A percentile compares a stretch with the other conserved stretches of the same genome.
Evolutionary conservation across 1,284 basidiomycete species (phyloP).

Genomic region (Trichosporon ovoides): DNA sequence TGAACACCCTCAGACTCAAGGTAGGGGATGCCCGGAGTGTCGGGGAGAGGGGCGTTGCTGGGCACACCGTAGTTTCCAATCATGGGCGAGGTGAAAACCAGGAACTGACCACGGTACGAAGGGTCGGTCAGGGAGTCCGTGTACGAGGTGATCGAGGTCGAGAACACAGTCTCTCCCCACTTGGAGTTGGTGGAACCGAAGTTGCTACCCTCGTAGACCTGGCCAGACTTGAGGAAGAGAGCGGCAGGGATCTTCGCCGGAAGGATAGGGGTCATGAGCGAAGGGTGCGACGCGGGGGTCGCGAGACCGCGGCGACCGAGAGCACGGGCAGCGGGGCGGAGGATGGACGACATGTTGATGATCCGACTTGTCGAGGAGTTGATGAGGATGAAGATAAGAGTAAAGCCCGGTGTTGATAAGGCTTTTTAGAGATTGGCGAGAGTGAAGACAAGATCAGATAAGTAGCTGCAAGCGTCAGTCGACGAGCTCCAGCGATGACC

Average conservation of each 20-base stretch:
- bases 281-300: slow-evolving; percentile 27
- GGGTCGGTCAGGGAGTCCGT: slow-evolving; percentile 99
- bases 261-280: slow-evolving; percentile 26
- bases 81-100: slow-evolving; percentile 96
- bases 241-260: slow-evolving; percentile 62
- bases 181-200: slow-evolving; percentile 85
- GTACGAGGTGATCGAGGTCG: slow-evolving; percentile 97
- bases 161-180: slow-evolving; percentile 97
- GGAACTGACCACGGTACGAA: slow-evolving; percentile 94
- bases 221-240: slow-evolving; percentile 88
- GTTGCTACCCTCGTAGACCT: slow-evolving; percentile 80
- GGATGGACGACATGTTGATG: slow-evolving; percentile 20
- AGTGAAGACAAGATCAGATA: slow-evolving; percentile 47
- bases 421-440: slow-evolving; percentile 31
- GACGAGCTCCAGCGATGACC: background rate
- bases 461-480: slow-evolving; percentile 30
- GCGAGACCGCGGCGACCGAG: slow-evolving; percentile 20
- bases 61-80: slow-evolving; percentile 99
- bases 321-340: slow-evolving; percentile 15
- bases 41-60: slow-evolving; percentile 68
- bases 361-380: slow-evolving; percentile 6
- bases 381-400: background rate
- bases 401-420: slow-evolving; percentile 4
- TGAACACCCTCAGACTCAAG: slow-evolving; percentile 88
- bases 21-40: slow-evolving; percentile 78